Evolutionary conservation across 1,284 basidiomycete species (phyloP).

Genomic region (Kwoniella shivajii): DNA sequence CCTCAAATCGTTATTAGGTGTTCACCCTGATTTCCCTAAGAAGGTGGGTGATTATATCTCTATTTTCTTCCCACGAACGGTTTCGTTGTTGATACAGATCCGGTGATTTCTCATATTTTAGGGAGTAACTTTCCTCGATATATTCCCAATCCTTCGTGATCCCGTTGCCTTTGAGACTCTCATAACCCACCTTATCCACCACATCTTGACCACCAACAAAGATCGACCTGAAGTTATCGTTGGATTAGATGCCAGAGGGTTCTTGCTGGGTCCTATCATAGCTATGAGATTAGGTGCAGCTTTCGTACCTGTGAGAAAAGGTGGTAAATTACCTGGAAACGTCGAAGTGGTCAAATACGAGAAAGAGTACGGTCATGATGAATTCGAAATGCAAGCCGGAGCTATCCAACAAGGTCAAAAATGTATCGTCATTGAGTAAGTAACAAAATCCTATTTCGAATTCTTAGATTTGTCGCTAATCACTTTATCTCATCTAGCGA

Average conservation of each 20-base stretch:
- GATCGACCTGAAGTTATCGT: slow-evolving; percentile 93
- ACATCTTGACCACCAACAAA: slow-evolving; percentile 66
- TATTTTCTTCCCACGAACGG: neutral
- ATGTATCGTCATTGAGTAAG: slow-evolving; percentile 80
- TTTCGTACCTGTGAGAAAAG: slow-evolving; percentile 95
- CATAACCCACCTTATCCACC: slow-evolving; percentile 86
- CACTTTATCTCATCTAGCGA: slow-evolving; percentile 58
- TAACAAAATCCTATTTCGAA: slow-evolving; percentile 3
- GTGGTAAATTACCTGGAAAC: slow-evolving; percentile 88
- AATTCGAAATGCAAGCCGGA: slow-evolving; percentile 91
- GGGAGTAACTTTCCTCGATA: slow-evolving; percentile 65
- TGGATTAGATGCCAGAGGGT: slow-evolving; percentile 94
- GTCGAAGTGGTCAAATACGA: slow-evolving; percentile 77
- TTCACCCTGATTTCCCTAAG: slow-evolving; percentile 82
- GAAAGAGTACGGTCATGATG: slow-evolving; percentile 92
- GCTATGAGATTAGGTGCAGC: slow-evolving; percentile 89
- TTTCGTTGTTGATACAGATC: neutral
- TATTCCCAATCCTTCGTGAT: slow-evolving; percentile 84
- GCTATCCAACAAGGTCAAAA: slow-evolving; percentile 80
- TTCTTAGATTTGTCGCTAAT: neutral
- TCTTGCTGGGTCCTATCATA: slow-evolving; percentile 90
- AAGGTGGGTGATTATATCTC: slow-evolving; percentile 61
- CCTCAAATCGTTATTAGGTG: slow-evolving; percentile 67
- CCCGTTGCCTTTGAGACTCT: slow-evolving; percentile 85
- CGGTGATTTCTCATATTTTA: slow-evolving; percentile 13